A percentile compares a stretch with the other conserved stretches of the same genome.
Conservation (phyloP, 2,329 filamentous ascomycete genomes). For the Epichloe hybrida region DNA sequence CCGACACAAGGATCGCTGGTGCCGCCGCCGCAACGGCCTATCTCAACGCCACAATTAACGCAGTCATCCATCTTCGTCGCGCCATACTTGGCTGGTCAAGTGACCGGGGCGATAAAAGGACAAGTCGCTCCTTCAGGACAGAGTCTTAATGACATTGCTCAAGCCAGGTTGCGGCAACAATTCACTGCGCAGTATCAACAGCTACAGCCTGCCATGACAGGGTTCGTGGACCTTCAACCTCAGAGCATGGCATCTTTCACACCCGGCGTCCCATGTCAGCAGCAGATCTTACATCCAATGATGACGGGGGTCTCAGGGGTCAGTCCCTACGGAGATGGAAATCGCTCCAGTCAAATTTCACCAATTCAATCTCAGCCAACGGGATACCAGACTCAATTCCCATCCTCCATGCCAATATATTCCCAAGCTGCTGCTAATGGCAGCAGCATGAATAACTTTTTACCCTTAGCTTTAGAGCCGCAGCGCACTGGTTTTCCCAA, state of each 20-base stretch:
- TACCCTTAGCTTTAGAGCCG: slow-evolving; percentile 47
- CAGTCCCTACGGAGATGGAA: slow-evolving; percentile 27
- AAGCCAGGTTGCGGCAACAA: slow-evolving; percentile 51
- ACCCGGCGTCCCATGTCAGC: slow-evolving; percentile 14
- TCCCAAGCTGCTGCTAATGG: slow-evolving; percentile 26
- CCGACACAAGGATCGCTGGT: slow-evolving; percentile 51
- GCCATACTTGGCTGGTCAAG: slow-evolving; percentile 67
- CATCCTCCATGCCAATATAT: slow-evolving; percentile 26
- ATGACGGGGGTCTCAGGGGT: slow-evolving; percentile 31
- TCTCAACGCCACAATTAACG: slow-evolving; percentile 76
- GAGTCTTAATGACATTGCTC: slow-evolving; percentile 59
- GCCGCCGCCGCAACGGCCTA: slow-evolving; percentile 56
- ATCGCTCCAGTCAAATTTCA: slow-evolving; percentile 26
- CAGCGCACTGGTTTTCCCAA: slow-evolving; percentile 40
- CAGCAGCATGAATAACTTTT: slow-evolving; percentile 40
- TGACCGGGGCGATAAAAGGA: slow-evolving; percentile 55
- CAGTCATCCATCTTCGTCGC: slow-evolving; percentile 61
- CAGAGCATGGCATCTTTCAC: slow-evolving; percentile 27
- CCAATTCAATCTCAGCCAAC: slow-evolving; percentile 49
- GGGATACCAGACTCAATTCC: slow-evolving; percentile 37
- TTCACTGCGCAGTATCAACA: slow-evolving; percentile 35
- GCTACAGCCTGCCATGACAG: slow-evolving; percentile 26
- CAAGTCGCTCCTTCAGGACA: slow-evolving; percentile 61
- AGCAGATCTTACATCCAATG: slow-evolving; percentile 33
- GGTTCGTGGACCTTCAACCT: slow-evolving; percentile 20